These are phyloP conservation scores for Parasitella parasitica DNA, from an alignment of 371 early-diverging fungal genomes.

Conservation along the genomic window DNA sequence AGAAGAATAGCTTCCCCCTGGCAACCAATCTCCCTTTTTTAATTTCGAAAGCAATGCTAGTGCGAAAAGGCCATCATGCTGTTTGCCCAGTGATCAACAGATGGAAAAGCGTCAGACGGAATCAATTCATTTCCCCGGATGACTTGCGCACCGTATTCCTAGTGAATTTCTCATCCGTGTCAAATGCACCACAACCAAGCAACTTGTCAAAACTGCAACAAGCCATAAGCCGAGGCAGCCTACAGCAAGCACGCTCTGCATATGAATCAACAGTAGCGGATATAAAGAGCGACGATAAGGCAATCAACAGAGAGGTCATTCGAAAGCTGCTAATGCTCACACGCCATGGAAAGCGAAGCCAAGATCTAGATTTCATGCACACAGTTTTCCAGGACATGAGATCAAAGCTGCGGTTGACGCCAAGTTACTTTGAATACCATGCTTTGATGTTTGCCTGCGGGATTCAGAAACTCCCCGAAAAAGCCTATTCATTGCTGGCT, in stretches of 20 bases:
- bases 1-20: too few relatives aligned
- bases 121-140: neutral
- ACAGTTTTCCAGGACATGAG: slow-evolving; percentile 27
- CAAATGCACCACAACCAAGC: neutral
- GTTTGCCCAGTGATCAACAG: neutral
- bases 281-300: neutral
- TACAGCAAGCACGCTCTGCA: neutral
- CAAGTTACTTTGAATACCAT: slow-evolving; percentile 39
- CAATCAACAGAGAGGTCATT: slow-evolving; percentile 18
- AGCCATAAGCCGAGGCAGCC: slow-evolving; percentile 10
- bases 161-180: neutral
- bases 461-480: slow-evolving; percentile 25
- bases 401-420: neutral
- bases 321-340: slow-evolving; percentile 22
- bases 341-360: slow-evolving; percentile 15
- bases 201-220: neutral
- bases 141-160: neutral
- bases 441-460: slow-evolving; percentile 41
- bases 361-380: slow-evolving; percentile 29
- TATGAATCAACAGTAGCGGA: neutral
- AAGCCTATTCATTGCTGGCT: slow-evolving; percentile 23
- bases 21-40: neutral
- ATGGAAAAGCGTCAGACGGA: neutral
- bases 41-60: neutral
- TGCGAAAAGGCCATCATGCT: neutral